Base-by-base conservation (phyloP, 805 yeast genomes). In the Cyberlindnera nakhonratchasimensis region DNA sequence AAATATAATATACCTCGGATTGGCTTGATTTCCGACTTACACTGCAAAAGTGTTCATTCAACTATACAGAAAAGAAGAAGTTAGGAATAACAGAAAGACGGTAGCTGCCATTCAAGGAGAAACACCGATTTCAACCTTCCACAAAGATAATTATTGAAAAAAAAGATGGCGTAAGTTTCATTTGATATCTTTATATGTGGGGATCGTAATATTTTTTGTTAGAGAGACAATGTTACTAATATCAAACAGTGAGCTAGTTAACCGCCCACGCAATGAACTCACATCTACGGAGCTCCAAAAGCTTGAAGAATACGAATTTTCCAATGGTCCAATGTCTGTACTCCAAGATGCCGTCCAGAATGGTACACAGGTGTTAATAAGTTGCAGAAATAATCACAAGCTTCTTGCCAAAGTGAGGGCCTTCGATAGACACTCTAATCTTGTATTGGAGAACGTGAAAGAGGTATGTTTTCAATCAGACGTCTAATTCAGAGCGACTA, bases 361-460 rank as follows among this genome's bases (percentile, higher is more conserved):
- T 40, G 81, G 80, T 39, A 74, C 85, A 2, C 87, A 88, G 20
- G 87, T 93, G 5, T 76, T 93, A 45, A 85, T 93, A 46, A 86
- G 96, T 17, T 77, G 95, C 46, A 75, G 99, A 58, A 93, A 93
- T 62, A 90, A 91, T 63, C 96, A 90, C 60, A 93, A 93, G 64
- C 71, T 93, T 30, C 75, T 93, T 23, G 96, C 90, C 2, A 79
- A 86, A 51, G 93, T 93, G 38, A 86, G 86, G 58, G 97, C 98
- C 0, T 93, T 89, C 63, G 99, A 93, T 62, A 80, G 96, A 59
- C 99, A 93, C 65, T 84, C 96, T 49, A 93, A 93, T 63, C 78
- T 93, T 85, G 82, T 93, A 9, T 68, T 93, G 46, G 96, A 87
- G 57, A 87, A 89, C 55, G 97, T 91, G 26, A 88, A 86, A 61